phyloP scores from a whole-genome alignment of 73 alveolate genomes.

The Symbiodinium natans region DNA sequence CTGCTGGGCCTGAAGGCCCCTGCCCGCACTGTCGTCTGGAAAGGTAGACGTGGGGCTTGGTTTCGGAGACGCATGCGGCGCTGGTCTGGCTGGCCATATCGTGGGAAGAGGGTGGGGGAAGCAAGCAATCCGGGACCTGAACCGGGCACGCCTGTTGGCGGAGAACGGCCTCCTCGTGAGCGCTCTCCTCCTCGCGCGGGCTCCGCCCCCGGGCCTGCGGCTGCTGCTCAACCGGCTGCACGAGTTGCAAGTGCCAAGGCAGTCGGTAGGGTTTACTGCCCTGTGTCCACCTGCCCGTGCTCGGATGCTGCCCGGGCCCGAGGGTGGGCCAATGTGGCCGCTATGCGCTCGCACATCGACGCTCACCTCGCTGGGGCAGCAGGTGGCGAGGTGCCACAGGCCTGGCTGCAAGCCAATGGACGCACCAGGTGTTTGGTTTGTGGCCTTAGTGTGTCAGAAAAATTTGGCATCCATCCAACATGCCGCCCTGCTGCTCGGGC shows the following conservation, averaged over 20 bases:
- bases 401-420: constrained; percentile 5
- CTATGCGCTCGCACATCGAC: constrained; percentile 14
- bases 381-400: not conserved
- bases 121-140: too few relatives aligned
- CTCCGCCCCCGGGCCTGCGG: not conserved
- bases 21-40: too few relatives aligned
- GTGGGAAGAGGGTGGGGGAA: too few relatives aligned
- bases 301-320: constrained; percentile 25
- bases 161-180: constrained; percentile 19
- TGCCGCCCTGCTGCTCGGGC: constrained; percentile 13
- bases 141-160: constrained; percentile 34
- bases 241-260: too few relatives aligned
- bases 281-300: constrained; percentile 22
- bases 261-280: constrained; percentile 29
- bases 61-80: too few relatives aligned
- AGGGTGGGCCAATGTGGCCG: not conserved
- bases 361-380: constrained; percentile 2
- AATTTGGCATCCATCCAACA: constrained; percentile 18
- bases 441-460: not conserved
- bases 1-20: too few relatives aligned
- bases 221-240: not conserved
- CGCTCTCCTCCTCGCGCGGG: not conserved
- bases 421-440: not conserved
- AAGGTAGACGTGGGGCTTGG: too few relatives aligned
- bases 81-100: too few relatives aligned